A percentile compares a stretch with the other conserved stretches of the same genome.
Evolutionary conservation across 2,329 filamentous ascomycete genomes (phyloP).

Genomic region (Fusarium sublunatum): DNA sequence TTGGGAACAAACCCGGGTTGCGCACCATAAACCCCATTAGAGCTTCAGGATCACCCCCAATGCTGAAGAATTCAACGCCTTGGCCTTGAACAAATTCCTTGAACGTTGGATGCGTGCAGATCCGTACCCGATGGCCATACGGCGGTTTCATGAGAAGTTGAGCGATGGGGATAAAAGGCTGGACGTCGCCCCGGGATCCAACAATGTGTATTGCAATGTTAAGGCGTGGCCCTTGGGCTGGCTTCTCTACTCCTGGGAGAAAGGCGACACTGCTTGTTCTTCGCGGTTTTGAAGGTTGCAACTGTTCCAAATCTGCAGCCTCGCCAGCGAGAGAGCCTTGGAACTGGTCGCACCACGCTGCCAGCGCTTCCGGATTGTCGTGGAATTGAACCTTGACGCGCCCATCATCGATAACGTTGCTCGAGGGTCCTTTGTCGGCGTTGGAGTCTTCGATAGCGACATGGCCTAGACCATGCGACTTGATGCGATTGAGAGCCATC

Average conservation of each 20-base stretch:
- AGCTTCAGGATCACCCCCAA: constrained; percentile 66
- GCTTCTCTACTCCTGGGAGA: constrained; percentile 32
- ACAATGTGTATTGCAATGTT: constrained; percentile 51
- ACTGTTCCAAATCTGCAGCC: constrained; percentile 10
- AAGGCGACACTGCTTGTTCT: constrained; percentile 38
- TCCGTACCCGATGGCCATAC: constrained; percentile 64
- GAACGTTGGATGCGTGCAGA: constrained; percentile 67
- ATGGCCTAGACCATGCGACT: constrained; percentile 45
- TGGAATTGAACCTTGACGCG: constrained; percentile 50
- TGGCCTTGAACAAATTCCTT: constrained; percentile 63
- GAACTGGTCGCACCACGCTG: constrained; percentile 44
- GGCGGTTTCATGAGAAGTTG: constrained; percentile 52
- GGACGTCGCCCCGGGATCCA: constrained; percentile 52
- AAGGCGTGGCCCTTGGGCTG: constrained; percentile 39
- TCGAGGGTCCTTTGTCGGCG: constrained; percentile 37
- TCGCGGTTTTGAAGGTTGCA: constrained; percentile 28
- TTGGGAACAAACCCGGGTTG: constrained; percentile 55
- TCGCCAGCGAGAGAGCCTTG: constrained; percentile 27
- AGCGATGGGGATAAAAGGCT: constrained; percentile 70
- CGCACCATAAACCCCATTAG: constrained; percentile 58
- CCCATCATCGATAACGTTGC: constrained; percentile 46
- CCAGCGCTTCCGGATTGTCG: constrained; percentile 43
- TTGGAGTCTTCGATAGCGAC: constrained; percentile 41
- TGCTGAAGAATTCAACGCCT: constrained; percentile 67
- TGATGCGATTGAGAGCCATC: constrained; percentile 48